Conservation (phyloP, 2,329 filamentous ascomycete species). For the Diaporthe caulivora region DNA sequence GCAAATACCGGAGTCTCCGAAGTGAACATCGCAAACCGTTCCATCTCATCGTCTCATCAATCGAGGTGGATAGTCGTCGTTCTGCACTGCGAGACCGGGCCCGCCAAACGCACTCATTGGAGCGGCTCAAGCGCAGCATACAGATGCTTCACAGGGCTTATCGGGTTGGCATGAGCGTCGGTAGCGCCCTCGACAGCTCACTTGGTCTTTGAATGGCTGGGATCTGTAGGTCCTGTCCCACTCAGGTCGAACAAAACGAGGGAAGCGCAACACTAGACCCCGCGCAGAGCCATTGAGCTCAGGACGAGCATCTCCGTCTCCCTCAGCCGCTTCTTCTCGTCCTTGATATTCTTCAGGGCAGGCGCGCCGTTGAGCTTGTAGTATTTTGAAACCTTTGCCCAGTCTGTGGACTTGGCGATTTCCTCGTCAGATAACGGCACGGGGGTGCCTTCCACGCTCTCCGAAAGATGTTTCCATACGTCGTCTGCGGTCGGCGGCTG, state of each 20-base stretch:
- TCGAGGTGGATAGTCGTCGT: too few species aligned
- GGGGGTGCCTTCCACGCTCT: constrained; percentile 71
- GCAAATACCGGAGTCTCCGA: too few species aligned
- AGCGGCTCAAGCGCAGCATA: background rate
- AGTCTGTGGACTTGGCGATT: constrained; percentile 72
- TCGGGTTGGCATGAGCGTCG: too few species aligned
- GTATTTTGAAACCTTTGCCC: constrained; percentile 80
- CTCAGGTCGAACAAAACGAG: too few species aligned
- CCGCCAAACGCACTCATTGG: too few species aligned
- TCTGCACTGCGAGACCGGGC: too few species aligned
- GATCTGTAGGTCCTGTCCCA: too few species aligned
- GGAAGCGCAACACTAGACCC: constrained; percentile 52
- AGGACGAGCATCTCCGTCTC: constrained; percentile 79
- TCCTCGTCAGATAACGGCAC: constrained; percentile 72
- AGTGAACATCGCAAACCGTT: too few species aligned
- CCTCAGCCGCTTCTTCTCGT: constrained; percentile 57
- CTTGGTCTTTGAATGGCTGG: too few species aligned
- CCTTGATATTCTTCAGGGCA: constrained; percentile 60
- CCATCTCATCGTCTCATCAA: too few species aligned
- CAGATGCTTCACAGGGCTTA: too few species aligned
- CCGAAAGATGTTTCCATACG: constrained; percentile 69
- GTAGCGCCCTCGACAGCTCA: too few species aligned
- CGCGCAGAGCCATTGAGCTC: constrained; percentile 82
- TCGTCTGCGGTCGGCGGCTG: constrained; percentile 58
- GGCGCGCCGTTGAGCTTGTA: constrained; percentile 83